Base-by-base conservation (phyloP, 169 alveolate species). In the Theileria luwenshuni region DNA sequence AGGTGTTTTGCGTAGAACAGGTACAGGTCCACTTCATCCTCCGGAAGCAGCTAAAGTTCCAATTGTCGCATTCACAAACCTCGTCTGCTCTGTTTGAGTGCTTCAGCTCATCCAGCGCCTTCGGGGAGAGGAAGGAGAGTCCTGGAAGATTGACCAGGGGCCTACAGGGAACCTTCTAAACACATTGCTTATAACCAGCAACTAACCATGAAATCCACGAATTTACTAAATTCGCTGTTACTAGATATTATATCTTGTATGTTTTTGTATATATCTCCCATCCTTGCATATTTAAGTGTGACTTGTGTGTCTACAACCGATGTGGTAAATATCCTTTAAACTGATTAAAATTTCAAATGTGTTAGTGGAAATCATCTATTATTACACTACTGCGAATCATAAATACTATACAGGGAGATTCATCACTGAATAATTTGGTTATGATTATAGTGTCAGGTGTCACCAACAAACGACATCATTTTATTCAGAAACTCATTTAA, bases 91-190 rank as follows among this genome's bases (percentile, higher is more conserved):
- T 59, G 33, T 62, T 47, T 49, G 80, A 69, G 32, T 76, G 86
- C 69, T 75, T 84, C 60, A 59, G 61, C 59, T 88, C 93, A 45
- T 88, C 93, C 59, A 74, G 27, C n/a, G 93, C 93, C 38, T 87
- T 76, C 21, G 86, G 64, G 48, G 74, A 80, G 21, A 88, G 38
- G 75, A 88, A 88, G 42, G 91, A 74, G 74, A 88, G 32, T 21
- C 93, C 93, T 27, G 93, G 93, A 32, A 88, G 41, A 35, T 83
- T 81, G 25, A 89, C 69, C 19, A 60, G 47, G 21, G 90, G 90
- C 48, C 51, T 65, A 38, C 93, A 88, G 15, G 93, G 93, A n/a
- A 88, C 90, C 74, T 77, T 79, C 93, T 88, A 64, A 56, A 64
- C n/a, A 27, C 23, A 21, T 5, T 49, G 51, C 47, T 41, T 23